These are phyloP conservation scores for Trichosanthes truncata DNA, from an alignment of 306 rosid species.

Conservation along the genomic window DNA sequence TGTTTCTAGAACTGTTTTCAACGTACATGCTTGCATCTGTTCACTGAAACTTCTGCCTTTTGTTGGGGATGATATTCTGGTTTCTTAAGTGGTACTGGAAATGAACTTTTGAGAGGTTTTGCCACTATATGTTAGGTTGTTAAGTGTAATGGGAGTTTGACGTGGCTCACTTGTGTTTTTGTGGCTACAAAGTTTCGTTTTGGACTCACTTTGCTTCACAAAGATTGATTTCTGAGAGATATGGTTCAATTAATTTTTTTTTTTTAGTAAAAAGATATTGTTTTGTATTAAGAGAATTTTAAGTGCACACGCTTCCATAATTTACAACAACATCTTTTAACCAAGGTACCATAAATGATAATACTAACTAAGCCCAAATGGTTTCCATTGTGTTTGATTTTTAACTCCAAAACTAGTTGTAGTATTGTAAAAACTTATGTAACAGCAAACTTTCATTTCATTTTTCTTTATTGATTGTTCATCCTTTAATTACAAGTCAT, in stretches of 20 bases:
- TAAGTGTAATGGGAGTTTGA: background rate
- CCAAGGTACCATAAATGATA: background rate
- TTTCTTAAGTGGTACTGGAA: background rate
- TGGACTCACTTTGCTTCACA: background rate
- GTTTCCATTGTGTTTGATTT: background rate
- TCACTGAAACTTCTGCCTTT: background rate
- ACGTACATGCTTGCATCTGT: background rate
- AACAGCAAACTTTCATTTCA: background rate
- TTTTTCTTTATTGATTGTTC: background rate
- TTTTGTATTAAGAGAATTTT: background rate
- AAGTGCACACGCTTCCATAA: background rate
- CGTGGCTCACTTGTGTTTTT: background rate
- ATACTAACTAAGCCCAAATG: background rate
- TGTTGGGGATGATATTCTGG: background rate
- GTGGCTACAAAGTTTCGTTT: background rate
- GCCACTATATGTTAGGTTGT: background rate
- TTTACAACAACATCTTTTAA: background rate
- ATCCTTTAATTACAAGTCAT: background rate
- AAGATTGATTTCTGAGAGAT: background rate
- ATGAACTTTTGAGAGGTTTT: background rate
- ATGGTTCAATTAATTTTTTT: background rate
- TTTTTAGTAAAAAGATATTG: background rate
- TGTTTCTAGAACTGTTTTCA: background rate
- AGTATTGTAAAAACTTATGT: background rate
- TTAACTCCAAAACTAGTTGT: background rate